Conservation (phyloP, 1,284 basidiomycete species). For the Xanthoconium separans region DNA sequence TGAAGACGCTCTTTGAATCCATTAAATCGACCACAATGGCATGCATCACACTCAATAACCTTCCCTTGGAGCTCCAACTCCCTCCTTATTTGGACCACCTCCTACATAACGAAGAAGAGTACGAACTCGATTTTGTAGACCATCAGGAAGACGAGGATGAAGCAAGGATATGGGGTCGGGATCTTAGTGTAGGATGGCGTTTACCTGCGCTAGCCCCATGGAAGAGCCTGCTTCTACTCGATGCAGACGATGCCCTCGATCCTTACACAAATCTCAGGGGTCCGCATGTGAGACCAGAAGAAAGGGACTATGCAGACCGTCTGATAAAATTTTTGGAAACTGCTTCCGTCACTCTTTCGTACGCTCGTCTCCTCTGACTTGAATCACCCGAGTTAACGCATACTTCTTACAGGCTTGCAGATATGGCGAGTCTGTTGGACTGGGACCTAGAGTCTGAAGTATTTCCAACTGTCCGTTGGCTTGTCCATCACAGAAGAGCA, state of each 20-base stretch:
- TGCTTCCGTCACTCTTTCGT: conserved; percentile 66
- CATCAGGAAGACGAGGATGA: conserved; percentile 53
- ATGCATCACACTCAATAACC: conserved; percentile 70
- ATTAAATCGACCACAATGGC: conserved; percentile 72
- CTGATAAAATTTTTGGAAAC: conserved; percentile 67
- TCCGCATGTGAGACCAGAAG: conserved; percentile 61
- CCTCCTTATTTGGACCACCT: conserved; percentile 74
- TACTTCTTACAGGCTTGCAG: conserved; percentile 60
- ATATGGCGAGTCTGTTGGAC: conserved; percentile 81
- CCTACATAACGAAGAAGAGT: conserved; percentile 56
- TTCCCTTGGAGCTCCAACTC: conserved; percentile 79
- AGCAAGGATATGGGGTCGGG: conserved; percentile 63
- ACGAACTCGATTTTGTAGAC: conserved; percentile 41
- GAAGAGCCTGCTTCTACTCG: conserved; percentile 85
- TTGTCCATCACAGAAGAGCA: conserved; percentile 88
- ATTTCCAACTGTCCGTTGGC: conserved; percentile 84
- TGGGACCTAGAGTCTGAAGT: conserved; percentile 87
- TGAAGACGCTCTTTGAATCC: conserved; percentile 74
- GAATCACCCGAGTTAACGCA: conserved; percentile 1
- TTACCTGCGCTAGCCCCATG: conserved; percentile 82
- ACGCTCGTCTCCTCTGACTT: conserved; percentile 26
- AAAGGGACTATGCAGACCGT: conserved; percentile 65
- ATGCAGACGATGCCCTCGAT: conserved; percentile 60
- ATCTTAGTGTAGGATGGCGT: conserved; percentile 67
- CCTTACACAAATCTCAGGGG: conserved; percentile 59